A percentile compares a stretch with the other conserved stretches of the same genome.
phyloP scores from a whole-genome alignment of 495 filamentous ascomycete species.

The Parathielavia hyrcaniae region DNA sequence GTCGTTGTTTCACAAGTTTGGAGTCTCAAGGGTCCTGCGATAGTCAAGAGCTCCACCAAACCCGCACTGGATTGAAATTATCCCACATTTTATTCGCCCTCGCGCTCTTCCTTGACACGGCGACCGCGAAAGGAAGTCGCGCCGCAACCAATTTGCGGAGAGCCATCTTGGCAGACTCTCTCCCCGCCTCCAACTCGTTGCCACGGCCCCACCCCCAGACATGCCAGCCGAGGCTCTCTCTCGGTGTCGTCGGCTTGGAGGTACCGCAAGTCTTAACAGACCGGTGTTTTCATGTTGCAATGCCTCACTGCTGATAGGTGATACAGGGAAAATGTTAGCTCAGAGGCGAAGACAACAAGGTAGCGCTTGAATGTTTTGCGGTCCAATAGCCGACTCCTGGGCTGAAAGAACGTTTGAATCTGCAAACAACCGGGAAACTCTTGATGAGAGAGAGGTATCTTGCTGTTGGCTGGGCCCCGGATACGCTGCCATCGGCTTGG shows the following conservation, averaged over 20 bases:
- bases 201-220: slow-evolving; percentile 16
- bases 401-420: too few relatives aligned
- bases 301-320: not conserved
- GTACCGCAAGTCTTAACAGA: slow-evolving; percentile 4
- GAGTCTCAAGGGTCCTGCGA: too few relatives aligned
- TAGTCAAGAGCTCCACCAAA: too few relatives aligned
- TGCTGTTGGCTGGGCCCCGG: not conserved
- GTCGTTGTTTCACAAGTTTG: too few relatives aligned
- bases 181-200: not conserved
- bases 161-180: not conserved
- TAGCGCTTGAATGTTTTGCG: too few relatives aligned
- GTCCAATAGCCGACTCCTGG: not conserved
- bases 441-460: not conserved
- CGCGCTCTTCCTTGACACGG: not conserved
- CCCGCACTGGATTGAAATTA: too few relatives aligned
- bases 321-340: too few relatives aligned
- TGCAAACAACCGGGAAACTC: not conserved
- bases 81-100: not conserved
- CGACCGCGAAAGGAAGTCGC: slow-evolving; percentile 4
- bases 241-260: not conserved
- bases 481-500: slow-evolving; percentile 6
- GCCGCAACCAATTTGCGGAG: slow-evolving; percentile 6
- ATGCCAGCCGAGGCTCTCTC: slow-evolving; percentile 22
- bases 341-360: not conserved
- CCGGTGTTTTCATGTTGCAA: not conserved